phyloP scores from a whole-genome alignment of 768 basidiomycete genomes.

The Termitomyces sp. region DNA sequence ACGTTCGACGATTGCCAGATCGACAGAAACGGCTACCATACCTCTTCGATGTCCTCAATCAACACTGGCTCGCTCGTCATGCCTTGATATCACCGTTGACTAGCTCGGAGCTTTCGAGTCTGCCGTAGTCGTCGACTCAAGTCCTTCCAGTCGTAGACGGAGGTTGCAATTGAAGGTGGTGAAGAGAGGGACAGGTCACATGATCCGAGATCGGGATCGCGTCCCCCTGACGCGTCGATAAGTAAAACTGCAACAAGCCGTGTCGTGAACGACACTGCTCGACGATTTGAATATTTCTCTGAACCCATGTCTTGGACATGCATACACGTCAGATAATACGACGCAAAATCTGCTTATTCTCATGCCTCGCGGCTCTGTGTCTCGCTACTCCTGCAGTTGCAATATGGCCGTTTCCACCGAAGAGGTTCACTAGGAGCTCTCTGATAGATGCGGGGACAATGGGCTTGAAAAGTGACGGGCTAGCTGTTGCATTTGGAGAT shows the following conservation, averaged over 20 bases:
- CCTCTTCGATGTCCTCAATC: conserved; percentile 29
- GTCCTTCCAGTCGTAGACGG: background rate
- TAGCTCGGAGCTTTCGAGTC: background rate
- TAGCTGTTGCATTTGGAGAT: conserved; percentile 89
- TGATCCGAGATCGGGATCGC: background rate
- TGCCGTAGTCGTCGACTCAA: no score
- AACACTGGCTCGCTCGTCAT: conserved; percentile 8
- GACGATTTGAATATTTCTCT: no score
- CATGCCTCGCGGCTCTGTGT: background rate
- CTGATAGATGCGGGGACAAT: conserved; percentile 77
- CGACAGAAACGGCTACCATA: conserved; percentile 2
- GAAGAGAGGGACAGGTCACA: background rate
- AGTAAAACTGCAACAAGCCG: no score
- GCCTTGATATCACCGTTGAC: background rate
- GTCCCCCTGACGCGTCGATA: no score
- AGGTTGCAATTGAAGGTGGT: background rate
- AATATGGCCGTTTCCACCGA: conserved; percentile 83
- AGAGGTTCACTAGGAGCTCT: conserved; percentile 79
- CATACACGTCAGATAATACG: conserved; percentile 6
- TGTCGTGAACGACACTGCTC: background rate
- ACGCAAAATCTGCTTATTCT: conserved; percentile 1
- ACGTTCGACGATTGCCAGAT: conserved; percentile 3
- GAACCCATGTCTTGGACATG: conserved; percentile 10
- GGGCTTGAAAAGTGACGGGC: conserved; percentile 68
- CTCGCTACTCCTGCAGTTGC: conserved; percentile 8